A percentile compares a stretch with the other conserved stretches of the same genome.
Evolutionary conservation across 2,329 filamentous ascomycete genomes (phyloP).

Genomic region (Neoarthrinium moseri): DNA sequence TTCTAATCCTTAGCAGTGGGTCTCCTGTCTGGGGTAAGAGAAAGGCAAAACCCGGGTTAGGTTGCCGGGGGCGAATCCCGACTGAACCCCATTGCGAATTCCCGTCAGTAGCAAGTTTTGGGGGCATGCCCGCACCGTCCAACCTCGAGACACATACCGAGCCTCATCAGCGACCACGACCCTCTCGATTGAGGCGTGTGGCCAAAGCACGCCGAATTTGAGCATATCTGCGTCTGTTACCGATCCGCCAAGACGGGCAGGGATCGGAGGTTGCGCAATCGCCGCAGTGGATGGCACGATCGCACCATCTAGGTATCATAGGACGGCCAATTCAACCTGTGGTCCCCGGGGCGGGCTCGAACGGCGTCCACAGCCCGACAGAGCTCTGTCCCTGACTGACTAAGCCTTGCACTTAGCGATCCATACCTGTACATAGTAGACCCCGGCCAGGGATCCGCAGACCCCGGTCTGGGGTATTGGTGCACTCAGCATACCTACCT

Average conservation of each 20-base stretch:
- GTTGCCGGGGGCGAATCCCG: not conserved
- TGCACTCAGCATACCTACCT: too few relatives aligned
- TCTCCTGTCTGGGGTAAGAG: not conserved
- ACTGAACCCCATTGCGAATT: too few relatives aligned
- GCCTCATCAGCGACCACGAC: not conserved
- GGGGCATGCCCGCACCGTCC: not conserved
- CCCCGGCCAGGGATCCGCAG: too few relatives aligned
- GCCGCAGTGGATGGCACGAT: constrained; percentile 5
- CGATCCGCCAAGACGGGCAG: constrained; percentile 1
- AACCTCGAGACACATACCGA: too few relatives aligned
- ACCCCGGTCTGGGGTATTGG: too few relatives aligned
- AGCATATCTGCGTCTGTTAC: not conserved
- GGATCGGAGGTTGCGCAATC: constrained; percentile 3
- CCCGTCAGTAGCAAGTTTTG: not conserved
- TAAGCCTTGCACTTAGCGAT: too few relatives aligned
- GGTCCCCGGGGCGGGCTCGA: too few relatives aligned
- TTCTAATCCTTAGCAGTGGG: not conserved
- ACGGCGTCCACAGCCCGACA: not conserved
- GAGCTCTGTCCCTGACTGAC: not conserved
- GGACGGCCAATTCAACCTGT: too few relatives aligned
- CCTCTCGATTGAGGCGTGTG: not conserved
- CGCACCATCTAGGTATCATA: not conserved
- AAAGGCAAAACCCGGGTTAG: not conserved
- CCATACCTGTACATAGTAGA: too few relatives aligned
- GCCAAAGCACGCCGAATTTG: not conserved